Conservation (phyloP, 305 asterid species). For the Fraxinus velutina region DNA sequence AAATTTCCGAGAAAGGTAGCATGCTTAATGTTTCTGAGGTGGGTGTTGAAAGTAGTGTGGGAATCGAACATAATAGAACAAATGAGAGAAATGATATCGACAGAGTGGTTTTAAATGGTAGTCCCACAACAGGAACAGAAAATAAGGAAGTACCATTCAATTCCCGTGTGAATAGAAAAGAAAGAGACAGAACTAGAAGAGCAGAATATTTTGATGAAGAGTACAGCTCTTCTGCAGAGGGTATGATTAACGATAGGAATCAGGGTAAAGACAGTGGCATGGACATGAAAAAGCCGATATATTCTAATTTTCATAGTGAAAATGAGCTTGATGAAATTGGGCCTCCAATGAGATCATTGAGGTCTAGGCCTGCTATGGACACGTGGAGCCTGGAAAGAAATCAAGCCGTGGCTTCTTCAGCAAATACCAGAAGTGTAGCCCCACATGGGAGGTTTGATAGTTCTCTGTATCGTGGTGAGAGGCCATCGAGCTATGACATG, state of each 20-base stretch:
- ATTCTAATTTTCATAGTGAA: slow-evolving; percentile 31
- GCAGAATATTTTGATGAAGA: slow-evolving; percentile 38
- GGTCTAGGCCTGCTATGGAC: slow-evolving; percentile 42
- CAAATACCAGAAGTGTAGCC: slow-evolving; percentile 32
- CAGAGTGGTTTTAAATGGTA: slow-evolving; percentile 33
- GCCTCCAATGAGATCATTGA: slow-evolving; percentile 41
- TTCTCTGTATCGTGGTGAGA: slow-evolving; percentile 45
- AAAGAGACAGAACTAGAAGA: slow-evolving; percentile 45
- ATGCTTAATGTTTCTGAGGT: slow-evolving; percentile 34
- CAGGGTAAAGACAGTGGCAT: slow-evolving; percentile 30
- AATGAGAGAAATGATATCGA: slow-evolving; percentile 30
- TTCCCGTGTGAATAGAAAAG: slow-evolving; percentile 38
- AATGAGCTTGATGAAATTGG: slow-evolving; percentile 32
- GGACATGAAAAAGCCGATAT: slow-evolving; percentile 36
- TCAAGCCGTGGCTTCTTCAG: slow-evolving; percentile 20
- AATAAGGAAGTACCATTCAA: slow-evolving; percentile 32
- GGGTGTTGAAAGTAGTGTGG: slow-evolving; percentile 34
- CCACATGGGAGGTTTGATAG: slow-evolving; percentile 42
- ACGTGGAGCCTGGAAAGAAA: slow-evolving; percentile 34
- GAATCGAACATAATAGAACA: slow-evolving; percentile 23
- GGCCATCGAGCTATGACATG: slow-evolving; percentile 49
- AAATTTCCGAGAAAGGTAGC: slow-evolving; percentile 38
- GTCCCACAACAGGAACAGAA: slow-evolving; percentile 35
- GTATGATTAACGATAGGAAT: slow-evolving; percentile 29
- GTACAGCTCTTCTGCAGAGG: slow-evolving; percentile 33